Percentiles rank a stretch among this genome's conserved stretches.
These are phyloP conservation scores for Penicillium sp. DNA, from an alignment of 2,329 filamentous ascomycete species.

Conservation along the genomic window DNA sequence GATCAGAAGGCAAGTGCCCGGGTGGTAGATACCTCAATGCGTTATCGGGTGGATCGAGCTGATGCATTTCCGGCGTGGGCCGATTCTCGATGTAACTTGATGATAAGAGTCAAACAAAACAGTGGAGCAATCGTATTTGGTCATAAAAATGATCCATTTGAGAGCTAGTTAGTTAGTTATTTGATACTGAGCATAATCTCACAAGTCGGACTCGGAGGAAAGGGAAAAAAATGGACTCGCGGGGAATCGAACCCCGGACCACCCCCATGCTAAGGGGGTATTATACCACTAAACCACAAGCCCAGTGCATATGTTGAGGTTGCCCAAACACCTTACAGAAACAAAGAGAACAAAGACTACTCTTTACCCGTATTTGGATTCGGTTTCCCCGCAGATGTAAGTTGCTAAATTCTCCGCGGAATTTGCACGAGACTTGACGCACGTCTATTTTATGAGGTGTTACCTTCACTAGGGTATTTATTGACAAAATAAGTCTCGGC, in stretches of 20 bases:
- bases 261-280: constrained; percentile 45
- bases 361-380: too few species aligned
- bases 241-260: constrained; percentile 47
- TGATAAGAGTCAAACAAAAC: neutral
- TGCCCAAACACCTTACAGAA: neutral
- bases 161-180: neutral
- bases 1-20: neutral
- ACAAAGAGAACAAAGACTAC: neutral
- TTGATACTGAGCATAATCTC: neutral
- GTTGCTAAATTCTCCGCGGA: too few species aligned
- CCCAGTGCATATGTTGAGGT: constrained; percentile 3
- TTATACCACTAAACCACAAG: constrained; percentile 46
- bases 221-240: constrained; percentile 36
- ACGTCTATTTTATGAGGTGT: neutral
- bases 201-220: neutral
- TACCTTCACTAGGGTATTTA: neutral
- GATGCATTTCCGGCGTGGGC: neutral
- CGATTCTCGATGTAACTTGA: neutral
- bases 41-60: neutral
- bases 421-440: neutral
- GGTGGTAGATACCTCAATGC: neutral
- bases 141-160: too few species aligned
- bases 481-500: neutral
- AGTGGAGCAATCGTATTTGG: too few species aligned
- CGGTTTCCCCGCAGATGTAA: too few species aligned